phyloP scores from a whole-genome alignment of 306 rosid species.

The Trifolium subterraneum region DNA sequence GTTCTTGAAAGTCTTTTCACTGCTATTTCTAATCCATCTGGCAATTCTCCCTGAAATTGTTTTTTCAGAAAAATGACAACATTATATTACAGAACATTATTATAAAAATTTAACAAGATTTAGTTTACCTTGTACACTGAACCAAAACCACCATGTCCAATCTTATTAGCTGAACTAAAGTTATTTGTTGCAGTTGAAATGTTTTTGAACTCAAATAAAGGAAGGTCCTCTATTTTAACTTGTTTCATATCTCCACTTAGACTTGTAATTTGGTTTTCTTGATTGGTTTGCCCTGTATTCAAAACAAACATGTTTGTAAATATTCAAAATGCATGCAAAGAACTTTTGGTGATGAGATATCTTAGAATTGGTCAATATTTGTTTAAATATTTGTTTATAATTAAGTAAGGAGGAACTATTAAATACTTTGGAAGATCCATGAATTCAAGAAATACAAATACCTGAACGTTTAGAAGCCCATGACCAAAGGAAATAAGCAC shows the following conservation, averaged over 20 bases:
- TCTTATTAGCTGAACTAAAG: slow-evolving; percentile 36
- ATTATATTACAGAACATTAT: neutral
- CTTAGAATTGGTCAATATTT: too few relatives aligned
- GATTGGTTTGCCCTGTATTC: slow-evolving; percentile 1
- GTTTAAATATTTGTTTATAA: too few relatives aligned
- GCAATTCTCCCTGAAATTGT: slow-evolving; percentile 31
- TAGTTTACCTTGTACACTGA: slow-evolving; percentile 43
- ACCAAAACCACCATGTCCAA: slow-evolving; percentile 52
- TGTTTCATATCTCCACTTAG: slow-evolving; percentile 8
- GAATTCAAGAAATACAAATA: neutral
- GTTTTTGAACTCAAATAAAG: slow-evolving; percentile 32
- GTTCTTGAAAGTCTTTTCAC: slow-evolving; percentile 43
- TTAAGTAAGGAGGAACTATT: too few relatives aligned
- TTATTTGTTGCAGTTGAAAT: slow-evolving; percentile 45
- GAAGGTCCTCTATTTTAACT: slow-evolving; percentile 40
- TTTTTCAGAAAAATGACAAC: neutral
- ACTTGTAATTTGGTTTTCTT: neutral
- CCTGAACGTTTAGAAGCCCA: slow-evolving; percentile 21
- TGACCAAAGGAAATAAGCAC: slow-evolving; percentile 30
- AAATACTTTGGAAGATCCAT: too few relatives aligned
- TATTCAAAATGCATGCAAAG: too few relatives aligned
- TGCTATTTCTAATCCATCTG: slow-evolving; percentile 41
- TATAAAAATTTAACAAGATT: neutral
- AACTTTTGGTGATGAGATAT: too few relatives aligned
- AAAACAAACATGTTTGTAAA: too few relatives aligned